phyloP scores from a whole-genome alignment of 129 eudicot genomes.

The Erigeron canadensis region DNA sequence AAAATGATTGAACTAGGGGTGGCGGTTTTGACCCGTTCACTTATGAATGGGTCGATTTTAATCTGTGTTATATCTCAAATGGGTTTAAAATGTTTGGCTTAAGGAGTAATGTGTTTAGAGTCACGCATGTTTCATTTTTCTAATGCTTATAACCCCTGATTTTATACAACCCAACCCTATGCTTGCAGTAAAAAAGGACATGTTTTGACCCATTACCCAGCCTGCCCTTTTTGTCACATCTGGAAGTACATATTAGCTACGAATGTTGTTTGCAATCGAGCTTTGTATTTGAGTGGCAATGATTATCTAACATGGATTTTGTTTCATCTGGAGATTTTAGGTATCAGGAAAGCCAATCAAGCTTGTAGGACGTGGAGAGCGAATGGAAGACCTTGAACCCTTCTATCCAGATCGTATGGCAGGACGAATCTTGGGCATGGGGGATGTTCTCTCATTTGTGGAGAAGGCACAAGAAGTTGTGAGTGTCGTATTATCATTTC shows the following conservation, averaged over 20 bases:
- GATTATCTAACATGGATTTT: neutral
- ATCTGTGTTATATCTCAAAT: neutral
- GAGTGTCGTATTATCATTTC: slow-evolving; percentile 38
- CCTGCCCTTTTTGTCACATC: neutral
- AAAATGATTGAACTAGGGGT: neutral
- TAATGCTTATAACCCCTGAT: neutral
- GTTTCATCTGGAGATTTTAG: slow-evolving; percentile 38
- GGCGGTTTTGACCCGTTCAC: neutral
- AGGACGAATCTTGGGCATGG: slow-evolving; percentile 97
- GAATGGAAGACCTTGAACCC: slow-evolving; percentile 98
- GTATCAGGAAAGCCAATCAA: slow-evolving; percentile 98
- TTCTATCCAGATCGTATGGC: slow-evolving; percentile 99
- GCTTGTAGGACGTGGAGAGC: slow-evolving; percentile 96
- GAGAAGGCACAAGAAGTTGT: slow-evolving; percentile 99
- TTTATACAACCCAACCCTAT: too few relatives aligned
- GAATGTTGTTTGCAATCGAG: neutral
- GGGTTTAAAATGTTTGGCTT: neutral
- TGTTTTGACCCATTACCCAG: neutral
- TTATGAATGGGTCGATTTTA: neutral
- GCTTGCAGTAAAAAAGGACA: neutral
- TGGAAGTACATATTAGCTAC: neutral
- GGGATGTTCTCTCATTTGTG: slow-evolving; percentile 96
- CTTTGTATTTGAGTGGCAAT: neutral
- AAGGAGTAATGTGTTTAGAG: neutral
- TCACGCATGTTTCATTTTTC: neutral